Percentiles rank a stretch among this genome's conserved stretches.
phyloP scores from a whole-genome alignment of 768 basidiomycete species.

The Rhizopogon vesiculosus region DNA sequence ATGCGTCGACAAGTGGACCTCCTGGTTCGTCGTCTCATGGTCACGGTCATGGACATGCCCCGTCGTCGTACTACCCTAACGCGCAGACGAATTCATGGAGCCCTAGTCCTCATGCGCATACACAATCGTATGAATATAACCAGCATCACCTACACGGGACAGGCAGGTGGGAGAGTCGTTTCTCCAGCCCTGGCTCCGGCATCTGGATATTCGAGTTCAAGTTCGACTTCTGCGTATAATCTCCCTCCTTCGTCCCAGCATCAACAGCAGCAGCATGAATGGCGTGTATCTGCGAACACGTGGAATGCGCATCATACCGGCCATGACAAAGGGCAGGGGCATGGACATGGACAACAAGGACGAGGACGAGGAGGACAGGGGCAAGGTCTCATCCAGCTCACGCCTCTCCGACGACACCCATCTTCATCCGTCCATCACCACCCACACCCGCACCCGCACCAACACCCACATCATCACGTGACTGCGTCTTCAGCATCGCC shows the following conservation, averaged over 20 bases:
- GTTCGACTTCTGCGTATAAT: neutral
- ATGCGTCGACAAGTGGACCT: constrained; percentile 14
- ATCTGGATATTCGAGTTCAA: no score
- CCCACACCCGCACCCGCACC: no score
- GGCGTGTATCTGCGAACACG: neutral
- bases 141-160: neutral
- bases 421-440: neutral
- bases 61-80: constrained; percentile 16
- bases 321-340: constrained; percentile 14
- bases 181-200: no score
- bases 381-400: constrained; percentile 27
- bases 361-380: neutral
- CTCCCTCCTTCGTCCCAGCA: constrained; percentile 3
- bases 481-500: constrained; percentile 21
- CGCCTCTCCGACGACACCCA: constrained; percentile 24
- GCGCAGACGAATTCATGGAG: constrained; percentile 13
- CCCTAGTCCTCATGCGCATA: neutral
- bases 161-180: no score
- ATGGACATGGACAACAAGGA: neutral
- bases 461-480: neutral
- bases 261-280: constrained; percentile 3
- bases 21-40: neutral
- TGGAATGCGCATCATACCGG: constrained; percentile 8
- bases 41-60: constrained; percentile 2
- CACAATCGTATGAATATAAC: constrained; percentile 2